Base-by-base conservation (phyloP, 805 yeast species). In the Priceomyces castillae region DNA sequence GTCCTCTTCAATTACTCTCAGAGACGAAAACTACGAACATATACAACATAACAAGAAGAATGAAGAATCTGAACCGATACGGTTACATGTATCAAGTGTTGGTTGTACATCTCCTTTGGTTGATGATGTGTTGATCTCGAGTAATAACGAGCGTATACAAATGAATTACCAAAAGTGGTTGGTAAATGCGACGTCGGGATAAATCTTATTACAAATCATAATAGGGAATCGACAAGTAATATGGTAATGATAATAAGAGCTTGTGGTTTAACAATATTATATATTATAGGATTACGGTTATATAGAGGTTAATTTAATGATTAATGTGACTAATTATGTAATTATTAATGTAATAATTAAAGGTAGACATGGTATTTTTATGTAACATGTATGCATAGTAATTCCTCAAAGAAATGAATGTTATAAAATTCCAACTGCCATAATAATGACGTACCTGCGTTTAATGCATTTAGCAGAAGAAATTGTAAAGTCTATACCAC, bases 91-190 rank as follows among this genome's bases (percentile, higher is more conserved):
- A 9, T 6, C 25, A 22, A 7, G 9, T 22, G 25, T 7, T 6
- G 9, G 25, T 6, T 6, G 17, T 7, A 20, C 16, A 18, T 34
- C 10, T 19, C 22, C 30, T 26, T 6, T 28, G n/a, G 9, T 31
- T 37, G 44, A 45, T 19, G 40, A 39, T 38, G 10, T 42, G 9
- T 40, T 54, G 23, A 35, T 47, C 18, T 18, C 40, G 9, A 37
- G 40, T 18, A 51, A 49, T 34, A 55, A 53, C 37, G 45, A 54
- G 30, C 41, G 54, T 14, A 49, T 57, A 9, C 50, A 47, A 39
- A 31, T 48, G 1, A 61, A 61, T 42, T 61, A 61, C 41, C 47
- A 59, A 40, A 59, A 59, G 43, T 61, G 64, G 64, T 51, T 60
- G 37, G 43, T 57, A 17, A 47, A 49, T 16, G 22, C 25, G 11